phyloP scores from a whole-genome alignment of 805 yeast genomes.

The Metschnikowia gruessii region DNA sequence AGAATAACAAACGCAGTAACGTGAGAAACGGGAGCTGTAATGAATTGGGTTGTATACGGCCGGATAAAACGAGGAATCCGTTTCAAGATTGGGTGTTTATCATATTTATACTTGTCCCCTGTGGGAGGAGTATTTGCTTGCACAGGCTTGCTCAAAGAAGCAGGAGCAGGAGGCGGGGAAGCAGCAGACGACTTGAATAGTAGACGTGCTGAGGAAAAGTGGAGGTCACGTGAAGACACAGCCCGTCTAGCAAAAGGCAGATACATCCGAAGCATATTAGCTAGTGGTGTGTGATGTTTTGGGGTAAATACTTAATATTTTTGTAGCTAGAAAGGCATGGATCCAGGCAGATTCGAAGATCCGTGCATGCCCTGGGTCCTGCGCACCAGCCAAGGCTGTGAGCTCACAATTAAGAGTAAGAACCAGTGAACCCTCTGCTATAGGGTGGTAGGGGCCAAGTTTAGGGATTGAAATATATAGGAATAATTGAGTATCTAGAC shows the following conservation, averaged over 20 bases:
- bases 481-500: too few species aligned
- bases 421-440: too few species aligned
- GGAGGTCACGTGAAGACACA: background rate
- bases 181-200: constrained; percentile 6
- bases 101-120: constrained; percentile 10
- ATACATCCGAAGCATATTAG: constrained; percentile 1
- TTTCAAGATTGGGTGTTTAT: constrained; percentile 29
- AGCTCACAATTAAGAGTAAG: too few species aligned
- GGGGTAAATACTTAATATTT: too few species aligned
- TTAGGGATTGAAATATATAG: too few species aligned
- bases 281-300: too few species aligned
- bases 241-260: background rate
- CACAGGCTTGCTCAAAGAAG: constrained; percentile 8
- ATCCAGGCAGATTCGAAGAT: background rate
- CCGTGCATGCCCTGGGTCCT: constrained; percentile 4
- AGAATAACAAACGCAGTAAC: constrained; percentile 61
- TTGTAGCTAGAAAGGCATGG: too few species aligned
- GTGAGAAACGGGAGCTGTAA: constrained; percentile 57
- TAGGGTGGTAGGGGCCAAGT: too few species aligned
- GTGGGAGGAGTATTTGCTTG: constrained; percentile 1
- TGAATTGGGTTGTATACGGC: constrained; percentile 49
- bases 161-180: constrained; percentile 5
- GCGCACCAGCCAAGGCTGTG: too few species aligned
- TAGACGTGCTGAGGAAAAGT: constrained; percentile 4
- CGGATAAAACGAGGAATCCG: constrained; percentile 50